Percentiles rank a stretch among this genome's conserved stretches.
phyloP scores from a whole-genome alignment of 2,329 filamentous ascomycete species.

The Pleurostoma richardsiae region DNA sequence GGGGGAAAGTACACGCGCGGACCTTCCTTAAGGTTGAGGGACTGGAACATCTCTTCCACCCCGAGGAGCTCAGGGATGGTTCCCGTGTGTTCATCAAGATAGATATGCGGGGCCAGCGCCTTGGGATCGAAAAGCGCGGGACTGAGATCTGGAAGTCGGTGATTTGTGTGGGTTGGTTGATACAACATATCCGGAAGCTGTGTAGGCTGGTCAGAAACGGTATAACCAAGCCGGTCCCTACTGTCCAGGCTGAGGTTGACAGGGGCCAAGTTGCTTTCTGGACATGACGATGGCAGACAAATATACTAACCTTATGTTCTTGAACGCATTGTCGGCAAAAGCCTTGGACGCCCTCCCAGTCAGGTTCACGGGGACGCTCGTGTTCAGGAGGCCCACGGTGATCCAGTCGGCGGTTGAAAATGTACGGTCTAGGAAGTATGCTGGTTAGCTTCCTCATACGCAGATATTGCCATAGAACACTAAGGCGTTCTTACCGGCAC shows the following conservation, averaged over 20 bases:
- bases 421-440: background rate
- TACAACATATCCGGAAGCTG: constrained; percentile 1
- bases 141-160: constrained; percentile 1
- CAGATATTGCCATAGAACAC: no score
- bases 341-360: constrained; percentile 4
- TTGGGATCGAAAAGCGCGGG: background rate
- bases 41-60: background rate
- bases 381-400: constrained; percentile 3
- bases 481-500: background rate
- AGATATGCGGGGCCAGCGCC: constrained; percentile 2
- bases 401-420: constrained; percentile 2
- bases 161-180: constrained; percentile 2
- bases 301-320: constrained; percentile 3
- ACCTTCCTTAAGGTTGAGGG: background rate
- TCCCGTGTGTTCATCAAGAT: background rate
- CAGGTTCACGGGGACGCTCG: constrained; percentile 1
- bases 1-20: background rate
- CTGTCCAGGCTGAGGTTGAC: no score
- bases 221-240: no score
- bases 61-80: constrained; percentile 5
- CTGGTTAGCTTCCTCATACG: no score
- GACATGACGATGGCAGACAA: background rate
- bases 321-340: constrained; percentile 6
- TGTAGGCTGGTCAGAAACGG: background rate
- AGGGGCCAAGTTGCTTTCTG: no score